These are phyloP conservation scores for Sanghuangporus weigelae DNA, from an alignment of 1,284 basidiomycete species.

Conservation along the genomic window DNA sequence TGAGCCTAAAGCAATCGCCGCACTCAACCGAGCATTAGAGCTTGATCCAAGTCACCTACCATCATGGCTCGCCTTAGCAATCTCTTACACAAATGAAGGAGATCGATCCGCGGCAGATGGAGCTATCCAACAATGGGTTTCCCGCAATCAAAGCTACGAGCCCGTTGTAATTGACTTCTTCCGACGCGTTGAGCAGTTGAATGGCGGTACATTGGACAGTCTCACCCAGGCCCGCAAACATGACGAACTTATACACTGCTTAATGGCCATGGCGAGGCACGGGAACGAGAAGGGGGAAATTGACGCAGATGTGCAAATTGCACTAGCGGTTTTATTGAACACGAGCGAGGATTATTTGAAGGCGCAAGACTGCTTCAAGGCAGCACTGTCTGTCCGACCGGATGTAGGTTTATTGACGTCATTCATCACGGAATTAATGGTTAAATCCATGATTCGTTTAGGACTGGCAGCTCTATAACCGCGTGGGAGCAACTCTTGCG, in stretches of 20 bases:
- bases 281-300: conserved; percentile 51
- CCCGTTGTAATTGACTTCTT: conserved; percentile 39
- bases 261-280: conserved; percentile 65
- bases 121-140: conserved; percentile 82
- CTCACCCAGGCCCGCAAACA: conserved; percentile 36
- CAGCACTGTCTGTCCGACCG: conserved; percentile 84
- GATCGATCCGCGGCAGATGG: conserved; percentile 69
- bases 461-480: conserved; percentile 96
- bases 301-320: conserved; percentile 94
- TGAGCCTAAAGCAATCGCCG: conserved; percentile 86
- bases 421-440: neutral
- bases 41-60: conserved; percentile 75
- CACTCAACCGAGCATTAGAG: conserved; percentile 77
- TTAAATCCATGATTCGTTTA: conserved; percentile 27
- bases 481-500: conserved; percentile 93
- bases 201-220: conserved; percentile 35
- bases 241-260: conserved; percentile 41
- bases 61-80: conserved; percentile 88
- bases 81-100: conserved; percentile 91
- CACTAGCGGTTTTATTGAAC: conserved; percentile 91
- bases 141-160: conserved; percentile 51
- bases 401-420: conserved; percentile 49
- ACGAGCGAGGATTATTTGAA: conserved; percentile 89
- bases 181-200: conserved; percentile 30
- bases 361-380: conserved; percentile 91